phyloP scores from a whole-genome alignment of 768 basidiomycete genomes.

The Tulasnella sp. region DNA sequence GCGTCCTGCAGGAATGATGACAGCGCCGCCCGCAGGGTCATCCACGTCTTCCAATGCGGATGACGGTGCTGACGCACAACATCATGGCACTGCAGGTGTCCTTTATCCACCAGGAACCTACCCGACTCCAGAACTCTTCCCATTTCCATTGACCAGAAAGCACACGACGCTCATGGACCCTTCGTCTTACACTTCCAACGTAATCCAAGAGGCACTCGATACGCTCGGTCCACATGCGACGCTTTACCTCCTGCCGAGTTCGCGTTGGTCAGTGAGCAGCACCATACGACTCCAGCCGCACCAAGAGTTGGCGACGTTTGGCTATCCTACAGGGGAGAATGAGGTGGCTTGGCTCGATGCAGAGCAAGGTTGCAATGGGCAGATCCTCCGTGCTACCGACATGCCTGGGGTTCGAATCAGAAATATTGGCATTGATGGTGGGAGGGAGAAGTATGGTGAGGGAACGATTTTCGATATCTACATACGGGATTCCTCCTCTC shows the following conservation, averaged over 20 bases:
- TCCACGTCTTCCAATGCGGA: too few relatives aligned
- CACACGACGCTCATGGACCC: background rate
- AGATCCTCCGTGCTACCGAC: constrained; percentile 16
- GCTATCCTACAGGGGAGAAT: constrained; percentile 19
- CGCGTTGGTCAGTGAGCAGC: constrained; percentile 17
- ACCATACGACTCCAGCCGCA: constrained; percentile 18
- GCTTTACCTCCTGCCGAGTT: constrained; percentile 20
- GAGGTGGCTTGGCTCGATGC: constrained; percentile 22
- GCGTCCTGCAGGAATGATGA: too few relatives aligned
- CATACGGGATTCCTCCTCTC: background rate
- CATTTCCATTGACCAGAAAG: constrained; percentile 13
- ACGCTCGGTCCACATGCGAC: constrained; percentile 19
- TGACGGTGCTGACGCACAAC: too few relatives aligned
- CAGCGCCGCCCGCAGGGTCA: too few relatives aligned
- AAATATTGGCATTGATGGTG: constrained; percentile 21
- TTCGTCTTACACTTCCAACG: constrained; percentile 13
- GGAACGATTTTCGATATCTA: background rate
- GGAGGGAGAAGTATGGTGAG: constrained; percentile 20
- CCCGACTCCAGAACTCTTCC: constrained; percentile 16
- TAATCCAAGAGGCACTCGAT: constrained; percentile 21
- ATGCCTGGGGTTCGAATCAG: constrained; percentile 19
- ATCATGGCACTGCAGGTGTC: constrained; percentile 2
- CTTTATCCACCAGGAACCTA: constrained; percentile 15
- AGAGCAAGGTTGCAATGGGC: constrained; percentile 13
- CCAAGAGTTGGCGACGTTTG: constrained; percentile 22